These are phyloP conservation scores for Friedmanniomyces simplex DNA, from an alignment of 495 filamentous ascomycete genomes.

Conservation along the genomic window DNA sequence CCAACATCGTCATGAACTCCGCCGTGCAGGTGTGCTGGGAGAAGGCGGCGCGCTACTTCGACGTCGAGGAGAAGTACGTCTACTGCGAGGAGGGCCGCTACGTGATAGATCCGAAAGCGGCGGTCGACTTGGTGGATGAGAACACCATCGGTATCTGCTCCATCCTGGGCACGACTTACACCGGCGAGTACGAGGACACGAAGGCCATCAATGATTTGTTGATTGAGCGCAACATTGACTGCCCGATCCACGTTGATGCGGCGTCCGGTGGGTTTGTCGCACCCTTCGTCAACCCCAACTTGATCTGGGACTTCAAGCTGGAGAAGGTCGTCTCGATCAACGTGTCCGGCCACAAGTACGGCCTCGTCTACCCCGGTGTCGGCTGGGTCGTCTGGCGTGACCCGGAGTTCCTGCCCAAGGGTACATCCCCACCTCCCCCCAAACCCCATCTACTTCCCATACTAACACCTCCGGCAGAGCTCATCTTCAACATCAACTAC, in stretches of 20 bases:
- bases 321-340: slow-evolving; percentile 85
- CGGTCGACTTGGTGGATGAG: slow-evolving; percentile 78
- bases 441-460: too few species aligned
- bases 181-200: slow-evolving; percentile 90
- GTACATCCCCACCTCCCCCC: not conserved
- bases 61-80: slow-evolving; percentile 80
- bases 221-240: slow-evolving; percentile 57
- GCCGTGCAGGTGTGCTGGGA: slow-evolving; percentile 96
- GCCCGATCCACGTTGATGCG: slow-evolving; percentile 83
- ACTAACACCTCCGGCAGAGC: slow-evolving; percentile 37
- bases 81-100: slow-evolving; percentile 73
- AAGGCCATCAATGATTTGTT: slow-evolving; percentile 81
- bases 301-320: slow-evolving; percentile 81
- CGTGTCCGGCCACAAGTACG: slow-evolving; percentile 85
- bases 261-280: slow-evolving; percentile 84
- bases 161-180: slow-evolving; percentile 86
- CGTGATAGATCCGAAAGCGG: slow-evolving; percentile 76
- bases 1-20: slow-evolving; percentile 87
- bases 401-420: slow-evolving; percentile 67
- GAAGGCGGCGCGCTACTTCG: slow-evolving; percentile 90
- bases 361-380: slow-evolving; percentile 74
- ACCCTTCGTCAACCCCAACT: slow-evolving; percentile 70
- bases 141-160: slow-evolving; percentile 91
- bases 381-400: slow-evolving; percentile 87
- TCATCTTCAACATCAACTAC: slow-evolving; percentile 98